phyloP scores from a whole-genome alignment of 108 stramenopile species.

The Nannochloropsis granulata region DNA sequence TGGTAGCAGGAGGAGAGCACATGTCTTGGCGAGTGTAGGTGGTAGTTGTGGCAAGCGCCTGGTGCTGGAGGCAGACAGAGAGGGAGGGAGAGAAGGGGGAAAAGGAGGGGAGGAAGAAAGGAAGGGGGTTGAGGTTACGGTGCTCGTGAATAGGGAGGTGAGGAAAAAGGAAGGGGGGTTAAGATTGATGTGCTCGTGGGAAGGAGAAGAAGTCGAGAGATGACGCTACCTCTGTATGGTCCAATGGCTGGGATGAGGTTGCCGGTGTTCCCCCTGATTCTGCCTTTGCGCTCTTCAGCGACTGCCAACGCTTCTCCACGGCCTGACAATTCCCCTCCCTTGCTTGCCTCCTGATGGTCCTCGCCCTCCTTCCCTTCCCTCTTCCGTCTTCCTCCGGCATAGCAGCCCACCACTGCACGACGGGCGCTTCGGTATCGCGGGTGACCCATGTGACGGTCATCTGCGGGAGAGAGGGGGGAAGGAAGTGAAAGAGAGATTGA shows the following conservation, averaged over 20 bases:
- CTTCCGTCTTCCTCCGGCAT: background rate
- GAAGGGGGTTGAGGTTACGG: no score
- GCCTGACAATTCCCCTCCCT: background rate
- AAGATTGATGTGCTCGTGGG: no score
- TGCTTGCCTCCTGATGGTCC: background rate
- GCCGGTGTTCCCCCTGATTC: no score
- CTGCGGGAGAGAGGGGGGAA: background rate
- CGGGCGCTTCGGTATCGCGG: background rate
- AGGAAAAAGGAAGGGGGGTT: no score
- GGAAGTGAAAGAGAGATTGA: background rate
- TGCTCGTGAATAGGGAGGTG: no score
- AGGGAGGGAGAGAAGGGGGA: background rate
- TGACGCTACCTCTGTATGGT: no score
- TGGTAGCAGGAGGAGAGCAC: slow-evolving; percentile 19
- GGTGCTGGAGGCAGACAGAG: background rate
- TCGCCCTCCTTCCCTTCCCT: background rate
- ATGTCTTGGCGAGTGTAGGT: slow-evolving; percentile 7
- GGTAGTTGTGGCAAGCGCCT: background rate
- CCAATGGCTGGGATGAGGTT: no score
- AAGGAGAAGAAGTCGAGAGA: no score
- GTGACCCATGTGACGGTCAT: background rate
- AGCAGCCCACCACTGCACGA: background rate
- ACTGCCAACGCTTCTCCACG: background rate
- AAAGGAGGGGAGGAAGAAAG: background rate
- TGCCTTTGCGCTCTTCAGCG: background rate